Evolutionary conservation across 305 asterid species (phyloP), one percentile per base, ranked within the genome.

Genomic region (Ajuga reptans): DNA sequence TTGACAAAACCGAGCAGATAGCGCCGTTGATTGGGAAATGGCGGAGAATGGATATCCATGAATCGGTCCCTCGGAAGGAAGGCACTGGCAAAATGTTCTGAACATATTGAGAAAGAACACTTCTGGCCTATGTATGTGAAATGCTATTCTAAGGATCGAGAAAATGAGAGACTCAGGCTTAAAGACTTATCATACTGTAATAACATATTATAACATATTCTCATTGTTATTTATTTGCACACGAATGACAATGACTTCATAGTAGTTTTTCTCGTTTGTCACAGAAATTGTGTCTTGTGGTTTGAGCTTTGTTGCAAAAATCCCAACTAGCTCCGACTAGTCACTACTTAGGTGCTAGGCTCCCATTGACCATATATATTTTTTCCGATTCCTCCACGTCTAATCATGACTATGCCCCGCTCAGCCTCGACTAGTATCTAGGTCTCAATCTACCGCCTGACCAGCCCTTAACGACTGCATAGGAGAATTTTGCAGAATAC

Each of bases 21-120:
- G 78, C 77, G 1, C 66, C 95, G 10, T 62, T 84, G 75, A 39
- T 92, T 36, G 87, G 86, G 33, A 88, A 84, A 2, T 90, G 95
- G 93, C 82, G 87, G 9, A 77, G 84, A 75, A 86, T 92, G 96
- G 93, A 90, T 63, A 66, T 90, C 41, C 77, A 69, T 27, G 93
- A 84, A 66, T 75, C 85, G n/a, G 37, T 81, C 16, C 88, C 90
- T 3, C 78, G 88, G 27, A 84, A 84, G 66, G 91, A 83, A 14
- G 98, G 97, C 79, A 81, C 75, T 5, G 97, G 97, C 47, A 88
- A 87, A 80, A 90, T 90, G 98, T 88, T 88, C 78, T 92, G 50
- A 78, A 70, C 63, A 46, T 58, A 36, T 53, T 41, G 9, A 15
- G 46, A 11, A 6, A 7, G 8, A 4, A 45, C 7, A n/a, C n/a